These are phyloP conservation scores for Eurotiales sp. DNA, from an alignment of 2,329 filamentous ascomycete species.

Conservation along the genomic window DNA sequence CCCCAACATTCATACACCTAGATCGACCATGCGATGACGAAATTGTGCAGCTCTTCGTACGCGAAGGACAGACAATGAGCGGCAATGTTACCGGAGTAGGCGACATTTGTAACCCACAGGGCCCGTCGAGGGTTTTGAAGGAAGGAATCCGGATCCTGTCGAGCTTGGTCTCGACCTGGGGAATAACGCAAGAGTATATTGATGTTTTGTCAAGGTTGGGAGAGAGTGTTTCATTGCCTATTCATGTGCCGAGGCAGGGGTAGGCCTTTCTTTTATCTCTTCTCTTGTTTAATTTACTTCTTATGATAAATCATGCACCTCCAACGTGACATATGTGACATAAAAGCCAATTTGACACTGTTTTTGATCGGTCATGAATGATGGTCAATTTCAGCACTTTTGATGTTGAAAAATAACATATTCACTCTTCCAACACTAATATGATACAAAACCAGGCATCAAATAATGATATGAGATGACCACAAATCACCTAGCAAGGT, in stretches of 20 bases:
- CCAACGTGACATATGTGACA: too few relatives aligned
- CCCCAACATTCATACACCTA: conserved; percentile 48
- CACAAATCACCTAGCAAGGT: too few relatives aligned
- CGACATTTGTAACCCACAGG: conserved; percentile 41
- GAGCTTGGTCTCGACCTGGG: conserved; percentile 31
- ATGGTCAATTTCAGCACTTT: too few relatives aligned
- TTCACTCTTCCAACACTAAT: too few relatives aligned
- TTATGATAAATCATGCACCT: too few relatives aligned
- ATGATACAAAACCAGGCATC: neutral
- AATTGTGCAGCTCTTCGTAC: conserved; percentile 55
- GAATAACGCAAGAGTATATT: conserved; percentile 30
- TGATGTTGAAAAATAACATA: too few relatives aligned
- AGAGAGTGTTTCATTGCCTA: neutral
- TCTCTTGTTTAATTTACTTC: too few relatives aligned
- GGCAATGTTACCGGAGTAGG: conserved; percentile 53
- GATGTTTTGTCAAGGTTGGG: conserved; percentile 24
- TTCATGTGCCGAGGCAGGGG: neutral
- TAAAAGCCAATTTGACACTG: neutral
- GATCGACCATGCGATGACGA: conserved; percentile 58
- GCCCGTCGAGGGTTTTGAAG: conserved; percentile 35
- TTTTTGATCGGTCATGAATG: too few relatives aligned
- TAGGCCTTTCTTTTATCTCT: neutral
- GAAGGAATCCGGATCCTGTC: conserved; percentile 39
- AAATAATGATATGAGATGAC: neutral
- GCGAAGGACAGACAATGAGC: conserved; percentile 48